A percentile compares a stretch with the other conserved stretches of the same genome.
Conservation (phyloP, 164 flowering plant genomes). For the Tinospora cordifolia region DNA sequence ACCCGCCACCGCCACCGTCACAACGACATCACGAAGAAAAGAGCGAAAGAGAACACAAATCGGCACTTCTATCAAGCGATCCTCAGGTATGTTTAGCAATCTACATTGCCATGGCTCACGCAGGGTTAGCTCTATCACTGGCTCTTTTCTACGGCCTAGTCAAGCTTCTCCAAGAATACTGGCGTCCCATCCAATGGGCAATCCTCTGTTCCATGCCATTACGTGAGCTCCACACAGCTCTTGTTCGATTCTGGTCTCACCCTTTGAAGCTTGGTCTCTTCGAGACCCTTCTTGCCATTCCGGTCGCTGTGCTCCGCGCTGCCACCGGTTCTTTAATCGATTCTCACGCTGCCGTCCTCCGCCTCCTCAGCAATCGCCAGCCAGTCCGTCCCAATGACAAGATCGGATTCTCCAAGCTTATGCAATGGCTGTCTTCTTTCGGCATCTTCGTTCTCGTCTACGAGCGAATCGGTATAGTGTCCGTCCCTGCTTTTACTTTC, state of each 20-base stretch:
- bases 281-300: conserved; percentile 20
- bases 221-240: conserved; percentile 17
- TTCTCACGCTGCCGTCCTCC: conserved; percentile 16
- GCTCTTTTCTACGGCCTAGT: conserved; percentile 14
- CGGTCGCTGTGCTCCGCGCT: conserved; percentile 16
- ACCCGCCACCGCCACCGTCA: background rate
- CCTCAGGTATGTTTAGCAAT: conserved; percentile 19
- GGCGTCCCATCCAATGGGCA: conserved; percentile 24
- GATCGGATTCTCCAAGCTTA: conserved; percentile 19
- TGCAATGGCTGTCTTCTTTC: conserved; percentile 22
- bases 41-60: background rate
- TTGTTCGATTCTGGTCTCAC: conserved; percentile 19
- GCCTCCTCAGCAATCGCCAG: conserved; percentile 10
- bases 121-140: conserved; percentile 15
- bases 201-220: conserved; percentile 24
- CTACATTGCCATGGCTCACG: conserved; percentile 24
- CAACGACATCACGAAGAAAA: background rate
- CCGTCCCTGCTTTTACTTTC: conserved; percentile 9
- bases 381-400: conserved; percentile 2
- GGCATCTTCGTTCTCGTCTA: conserved; percentile 13
- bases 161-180: conserved; percentile 17
- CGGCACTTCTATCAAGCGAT: background rate
- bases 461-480: conserved; percentile 10
- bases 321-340: conserved; percentile 19
- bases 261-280: conserved; percentile 18